These are phyloP conservation scores for Ascocoryne sarcoides DNA, from an alignment of 2,329 filamentous ascomycete genomes.

Conservation along the genomic window DNA sequence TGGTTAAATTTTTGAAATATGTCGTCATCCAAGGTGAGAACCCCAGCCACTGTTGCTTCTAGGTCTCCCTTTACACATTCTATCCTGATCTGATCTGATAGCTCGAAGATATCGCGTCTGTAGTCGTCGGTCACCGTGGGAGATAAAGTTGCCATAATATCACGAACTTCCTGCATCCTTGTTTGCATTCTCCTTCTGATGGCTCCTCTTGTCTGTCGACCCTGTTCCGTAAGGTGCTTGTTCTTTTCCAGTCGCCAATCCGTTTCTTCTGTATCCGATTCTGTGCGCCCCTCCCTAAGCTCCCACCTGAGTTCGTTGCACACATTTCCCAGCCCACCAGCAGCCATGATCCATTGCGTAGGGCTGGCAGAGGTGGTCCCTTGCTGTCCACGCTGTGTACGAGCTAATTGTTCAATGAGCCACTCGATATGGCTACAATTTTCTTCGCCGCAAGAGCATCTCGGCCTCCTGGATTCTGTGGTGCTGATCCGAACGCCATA, in stretches of 20 bases:
- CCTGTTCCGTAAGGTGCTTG: slow-evolving; percentile 2
- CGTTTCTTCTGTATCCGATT: slow-evolving; percentile 15
- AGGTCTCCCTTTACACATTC: slow-evolving; percentile 17
- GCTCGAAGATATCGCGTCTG: slow-evolving; percentile 18
- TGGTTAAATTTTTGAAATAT: slow-evolving; percentile 19
- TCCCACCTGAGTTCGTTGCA: slow-evolving; percentile 24
- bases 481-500: slow-evolving; percentile 20
- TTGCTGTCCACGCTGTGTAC: slow-evolving; percentile 1
- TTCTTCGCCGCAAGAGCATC: slow-evolving; percentile 17
- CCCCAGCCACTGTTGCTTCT: slow-evolving; percentile 21
- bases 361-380: background rate
- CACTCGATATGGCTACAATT: slow-evolving; percentile 21
- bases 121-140: slow-evolving; percentile 17
- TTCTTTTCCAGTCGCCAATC: slow-evolving; percentile 22
- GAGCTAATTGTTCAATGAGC: slow-evolving; percentile 17
- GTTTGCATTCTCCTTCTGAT: slow-evolving; percentile 1
- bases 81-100: slow-evolving; percentile 11
- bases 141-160: slow-evolving; percentile 25
- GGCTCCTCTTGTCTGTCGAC: slow-evolving; percentile 12
- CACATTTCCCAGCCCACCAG: slow-evolving; percentile 19
- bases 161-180: slow-evolving; percentile 17
- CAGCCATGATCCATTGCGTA: slow-evolving; percentile 16
- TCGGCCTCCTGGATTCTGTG: slow-evolving; percentile 8
- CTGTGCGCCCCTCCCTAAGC: slow-evolving; percentile 13
- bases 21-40: slow-evolving; percentile 21